Percentiles rank a stretch among this genome's conserved stretches.
These are phyloP conservation scores for Carpinus viminea DNA, from an alignment of 306 rosid species.

Conservation along the genomic window DNA sequence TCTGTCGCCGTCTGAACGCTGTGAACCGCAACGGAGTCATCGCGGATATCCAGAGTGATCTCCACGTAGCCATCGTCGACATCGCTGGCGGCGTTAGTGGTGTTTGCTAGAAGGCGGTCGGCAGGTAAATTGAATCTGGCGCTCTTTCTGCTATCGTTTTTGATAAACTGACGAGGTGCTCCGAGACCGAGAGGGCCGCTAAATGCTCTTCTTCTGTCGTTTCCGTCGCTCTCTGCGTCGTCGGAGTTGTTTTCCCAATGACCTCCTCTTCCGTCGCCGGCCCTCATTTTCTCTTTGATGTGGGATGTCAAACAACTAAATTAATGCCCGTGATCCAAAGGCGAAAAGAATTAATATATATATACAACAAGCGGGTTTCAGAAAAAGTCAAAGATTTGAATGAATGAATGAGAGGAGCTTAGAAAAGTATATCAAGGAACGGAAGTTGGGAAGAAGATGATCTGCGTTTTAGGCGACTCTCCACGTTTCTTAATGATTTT, in stretches of 20 bases:
- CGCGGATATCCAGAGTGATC: slow-evolving; percentile 58
- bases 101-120: background rate
- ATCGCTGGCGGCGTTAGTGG: background rate
- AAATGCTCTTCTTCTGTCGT: slow-evolving; percentile 25
- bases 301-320: background rate
- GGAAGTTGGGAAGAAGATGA: background rate
- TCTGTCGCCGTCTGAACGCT: slow-evolving; percentile 53
- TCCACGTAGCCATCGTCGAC: slow-evolving; percentile 45
- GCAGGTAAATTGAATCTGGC: slow-evolving; percentile 21
- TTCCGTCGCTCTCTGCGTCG: slow-evolving; percentile 9
- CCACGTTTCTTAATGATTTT: background rate
- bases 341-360: background rate
- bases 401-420: background rate
- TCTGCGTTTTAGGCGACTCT: background rate
- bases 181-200: slow-evolving; percentile 42
- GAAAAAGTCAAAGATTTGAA: background rate
- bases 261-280: slow-evolving; percentile 3
- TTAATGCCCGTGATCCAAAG: background rate
- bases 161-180: background rate
- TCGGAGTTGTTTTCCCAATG: slow-evolving; percentile 9
- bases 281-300: background rate
- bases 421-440: background rate
- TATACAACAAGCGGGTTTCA: background rate
- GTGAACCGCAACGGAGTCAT: slow-evolving; percentile 59
- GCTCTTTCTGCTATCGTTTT: slow-evolving; percentile 7